phyloP scores from a whole-genome alignment of 2,329 filamentous ascomycete species.

The Penicillium thymicola region DNA sequence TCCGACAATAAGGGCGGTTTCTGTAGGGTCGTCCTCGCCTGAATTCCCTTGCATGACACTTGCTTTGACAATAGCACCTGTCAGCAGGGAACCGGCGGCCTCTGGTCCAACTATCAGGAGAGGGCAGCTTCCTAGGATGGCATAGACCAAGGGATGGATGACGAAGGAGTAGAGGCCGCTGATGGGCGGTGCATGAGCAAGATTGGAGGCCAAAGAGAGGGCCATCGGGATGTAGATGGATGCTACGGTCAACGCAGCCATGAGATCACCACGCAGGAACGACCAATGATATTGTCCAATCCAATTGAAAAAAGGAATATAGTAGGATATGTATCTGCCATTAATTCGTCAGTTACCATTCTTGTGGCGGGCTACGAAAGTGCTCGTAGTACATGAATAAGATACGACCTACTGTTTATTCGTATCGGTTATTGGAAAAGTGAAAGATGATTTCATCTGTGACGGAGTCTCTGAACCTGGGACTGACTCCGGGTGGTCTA shows the following conservation, averaged over 20 bases:
- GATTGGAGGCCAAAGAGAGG: slow-evolving; percentile 84
- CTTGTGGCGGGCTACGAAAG: background rate
- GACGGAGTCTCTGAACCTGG: slow-evolving; percentile 63
- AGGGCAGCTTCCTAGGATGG: slow-evolving; percentile 83
- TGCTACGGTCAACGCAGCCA: slow-evolving; percentile 91
- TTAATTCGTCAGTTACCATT: slow-evolving; percentile 7
- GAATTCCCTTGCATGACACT: slow-evolving; percentile 68
- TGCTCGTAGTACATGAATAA: background rate
- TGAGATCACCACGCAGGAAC: slow-evolving; percentile 79
- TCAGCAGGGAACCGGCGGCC: slow-evolving; percentile 85
- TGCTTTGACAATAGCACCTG: slow-evolving; percentile 78
- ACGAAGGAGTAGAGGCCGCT: slow-evolving; percentile 93
- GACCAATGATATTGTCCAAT: slow-evolving; percentile 78
- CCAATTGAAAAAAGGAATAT: slow-evolving; percentile 89
- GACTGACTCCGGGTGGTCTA: slow-evolving; percentile 42
- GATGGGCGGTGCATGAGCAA: slow-evolving; percentile 88
- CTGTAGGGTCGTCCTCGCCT: slow-evolving; percentile 62
- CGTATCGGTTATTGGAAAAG: slow-evolving; percentile 70
- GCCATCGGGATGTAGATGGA: slow-evolving; percentile 98
- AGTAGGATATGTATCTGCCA: slow-evolving; percentile 81
- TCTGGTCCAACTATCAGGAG: slow-evolving; percentile 94
- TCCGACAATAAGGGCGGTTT: slow-evolving; percentile 81
- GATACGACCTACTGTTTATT: slow-evolving; percentile 62
- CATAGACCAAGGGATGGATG: slow-evolving; percentile 88
- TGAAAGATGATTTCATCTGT: slow-evolving; percentile 68